phyloP scores from a whole-genome alignment of 1,284 basidiomycete genomes.

The Marasmius tenuissimus region DNA sequence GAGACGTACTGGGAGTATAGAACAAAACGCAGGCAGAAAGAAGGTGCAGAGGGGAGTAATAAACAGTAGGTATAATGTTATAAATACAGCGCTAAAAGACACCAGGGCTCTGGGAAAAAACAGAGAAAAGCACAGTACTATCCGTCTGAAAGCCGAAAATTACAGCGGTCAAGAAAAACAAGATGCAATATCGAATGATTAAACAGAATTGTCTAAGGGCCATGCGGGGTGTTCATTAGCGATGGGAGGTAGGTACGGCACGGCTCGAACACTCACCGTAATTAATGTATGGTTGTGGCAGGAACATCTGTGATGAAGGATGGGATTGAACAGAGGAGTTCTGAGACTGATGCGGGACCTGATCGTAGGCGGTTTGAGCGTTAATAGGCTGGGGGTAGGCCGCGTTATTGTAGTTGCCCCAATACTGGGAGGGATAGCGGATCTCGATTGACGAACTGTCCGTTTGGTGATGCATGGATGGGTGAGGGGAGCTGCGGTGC shows the following conservation, averaged over 20 bases:
- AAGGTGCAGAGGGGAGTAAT: too few species aligned
- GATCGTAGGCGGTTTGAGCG: slow-evolving; percentile 5
- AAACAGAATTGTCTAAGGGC: background rate
- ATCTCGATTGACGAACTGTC: slow-evolving; percentile 26
- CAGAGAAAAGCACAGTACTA: too few species aligned
- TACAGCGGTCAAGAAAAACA: too few species aligned
- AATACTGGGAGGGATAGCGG: slow-evolving; percentile 44
- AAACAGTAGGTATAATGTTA: background rate
- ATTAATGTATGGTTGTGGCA: slow-evolving; percentile 35
- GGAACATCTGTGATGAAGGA: slow-evolving; percentile 31
- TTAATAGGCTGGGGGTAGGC: slow-evolving; percentile 51
- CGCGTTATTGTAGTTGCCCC: slow-evolving; percentile 53
- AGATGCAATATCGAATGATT: background rate
- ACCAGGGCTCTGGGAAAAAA: too few species aligned
- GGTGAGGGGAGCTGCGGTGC: slow-evolving; percentile 2
- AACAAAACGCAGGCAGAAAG: background rate
- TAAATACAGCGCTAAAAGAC: background rate
- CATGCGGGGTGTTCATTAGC: background rate
- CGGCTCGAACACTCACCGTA: slow-evolving; percentile 20
- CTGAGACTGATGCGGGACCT: slow-evolving; percentile 18
- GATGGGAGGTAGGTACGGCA: background rate
- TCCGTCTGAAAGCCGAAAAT: too few species aligned
- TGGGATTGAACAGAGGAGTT: slow-evolving; percentile 14
- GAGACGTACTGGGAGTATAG: background rate
- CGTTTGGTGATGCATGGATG: slow-evolving; percentile 17